phyloP scores from a whole-genome alignment of 495 filamentous ascomycete species.

The Aspergillus mulundensis region DNA sequence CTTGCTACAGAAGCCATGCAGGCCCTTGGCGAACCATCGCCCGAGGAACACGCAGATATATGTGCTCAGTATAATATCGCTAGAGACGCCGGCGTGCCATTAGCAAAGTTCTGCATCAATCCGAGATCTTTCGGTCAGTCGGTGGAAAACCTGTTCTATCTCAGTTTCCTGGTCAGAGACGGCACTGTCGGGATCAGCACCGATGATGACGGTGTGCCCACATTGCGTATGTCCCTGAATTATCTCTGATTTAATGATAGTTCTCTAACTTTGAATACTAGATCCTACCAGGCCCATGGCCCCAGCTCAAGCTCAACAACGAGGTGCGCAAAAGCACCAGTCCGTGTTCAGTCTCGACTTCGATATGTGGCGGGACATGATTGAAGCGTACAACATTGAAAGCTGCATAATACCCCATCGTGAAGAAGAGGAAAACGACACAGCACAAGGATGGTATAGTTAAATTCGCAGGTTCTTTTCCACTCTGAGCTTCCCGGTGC shows the following conservation, averaged over 20 bases:
- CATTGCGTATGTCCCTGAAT: slow-evolving; percentile 57
- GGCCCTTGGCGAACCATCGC: slow-evolving; percentile 30
- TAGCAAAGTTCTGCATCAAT: slow-evolving; percentile 85
- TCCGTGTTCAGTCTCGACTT: slow-evolving; percentile 82
- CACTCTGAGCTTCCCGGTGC: not conserved
- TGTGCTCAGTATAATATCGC: slow-evolving; percentile 53
- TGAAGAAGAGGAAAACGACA: slow-evolving; percentile 48
- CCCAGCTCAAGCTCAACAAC: slow-evolving; percentile 42
- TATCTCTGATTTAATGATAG: too few species aligned
- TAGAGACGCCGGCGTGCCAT: slow-evolving; percentile 60
- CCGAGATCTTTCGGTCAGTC: slow-evolving; percentile 90
- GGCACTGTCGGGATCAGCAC: slow-evolving; percentile 63
- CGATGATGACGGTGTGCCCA: slow-evolving; percentile 63
- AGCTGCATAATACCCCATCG: slow-evolving; percentile 82
- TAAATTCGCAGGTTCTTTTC: slow-evolving; percentile 23
- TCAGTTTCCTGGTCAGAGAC: slow-evolving; percentile 90
- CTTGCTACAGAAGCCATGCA: slow-evolving; percentile 28
- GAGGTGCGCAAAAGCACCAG: slow-evolving; percentile 65
- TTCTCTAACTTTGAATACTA: slow-evolving; percentile 26
- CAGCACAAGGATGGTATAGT: slow-evolving; percentile 73
- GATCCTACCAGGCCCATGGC: slow-evolving; percentile 38
- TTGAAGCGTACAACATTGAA: slow-evolving; percentile 67
- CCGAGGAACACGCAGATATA: too few species aligned
- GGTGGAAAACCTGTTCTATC: slow-evolving; percentile 94
- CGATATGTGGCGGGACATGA: slow-evolving; percentile 71